phyloP scores from a whole-genome alignment of 768 basidiomycete species.

The Trametopsis cervina region DNA sequence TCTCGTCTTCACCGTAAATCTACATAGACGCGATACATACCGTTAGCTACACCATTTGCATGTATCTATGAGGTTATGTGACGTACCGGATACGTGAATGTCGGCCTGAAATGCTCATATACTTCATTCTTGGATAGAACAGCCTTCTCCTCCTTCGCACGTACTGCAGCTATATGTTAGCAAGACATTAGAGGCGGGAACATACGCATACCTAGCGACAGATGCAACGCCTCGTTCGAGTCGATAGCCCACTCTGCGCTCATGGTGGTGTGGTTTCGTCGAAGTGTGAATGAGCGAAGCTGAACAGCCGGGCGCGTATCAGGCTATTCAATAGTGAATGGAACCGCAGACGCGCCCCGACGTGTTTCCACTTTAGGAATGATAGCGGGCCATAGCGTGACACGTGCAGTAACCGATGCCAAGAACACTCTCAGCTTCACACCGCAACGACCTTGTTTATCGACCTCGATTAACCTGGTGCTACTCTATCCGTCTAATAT shows the following conservation, averaged over 20 bases:
- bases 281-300: no score
- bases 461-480: no score
- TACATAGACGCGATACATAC: slow-evolving; percentile 20
- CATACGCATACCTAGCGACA: slow-evolving; percentile 58
- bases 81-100: slow-evolving; percentile 90
- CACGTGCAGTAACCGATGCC: no score
- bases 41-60: neutral
- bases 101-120: slow-evolving; percentile 69
- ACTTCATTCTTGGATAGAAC: slow-evolving; percentile 48
- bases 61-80: neutral
- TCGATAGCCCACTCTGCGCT: slow-evolving; percentile 66
- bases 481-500: no score
- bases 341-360: no score
- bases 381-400: no score
- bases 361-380: no score
- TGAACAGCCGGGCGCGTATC: no score
- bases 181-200: slow-evolving; percentile 1
- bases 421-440: no score
- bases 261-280: no score
- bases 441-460: no score
- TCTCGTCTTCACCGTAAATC: slow-evolving; percentile 97
- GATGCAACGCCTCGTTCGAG: slow-evolving; percentile 67
- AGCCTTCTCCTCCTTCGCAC: slow-evolving; percentile 60
- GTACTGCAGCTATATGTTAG: slow-evolving; percentile 38
- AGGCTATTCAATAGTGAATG: no score